Percentiles rank a stretch among this genome's conserved stretches.
Evolutionary conservation across 2,329 filamentous ascomycete species (phyloP).

Genomic region (Sporothrix schenckii): DNA sequence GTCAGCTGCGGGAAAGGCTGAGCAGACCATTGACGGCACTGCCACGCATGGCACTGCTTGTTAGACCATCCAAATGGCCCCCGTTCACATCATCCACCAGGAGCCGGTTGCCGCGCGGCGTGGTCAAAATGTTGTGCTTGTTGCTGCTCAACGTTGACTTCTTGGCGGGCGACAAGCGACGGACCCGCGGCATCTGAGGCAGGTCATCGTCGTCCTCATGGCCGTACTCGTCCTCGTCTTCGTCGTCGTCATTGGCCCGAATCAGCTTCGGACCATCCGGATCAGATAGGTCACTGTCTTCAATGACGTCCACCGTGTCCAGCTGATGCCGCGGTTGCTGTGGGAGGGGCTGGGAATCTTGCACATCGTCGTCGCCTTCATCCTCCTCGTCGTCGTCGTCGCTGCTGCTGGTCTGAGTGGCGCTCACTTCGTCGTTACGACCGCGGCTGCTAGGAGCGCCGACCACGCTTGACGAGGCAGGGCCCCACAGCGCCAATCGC

Average conservation of each 20-base stretch:
- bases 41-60: slow-evolving; percentile 53
- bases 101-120: slow-evolving; percentile 28
- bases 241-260: not conserved
- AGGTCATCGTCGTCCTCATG: slow-evolving; percentile 13
- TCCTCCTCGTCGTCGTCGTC: slow-evolving; percentile 10
- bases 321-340: slow-evolving; percentile 31
- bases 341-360: slow-evolving; percentile 19
- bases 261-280: slow-evolving; percentile 3
- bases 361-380: slow-evolving; percentile 6
- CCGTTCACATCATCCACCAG: slow-evolving; percentile 27
- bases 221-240: slow-evolving; percentile 9
- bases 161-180: slow-evolving; percentile 14
- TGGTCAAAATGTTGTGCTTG: slow-evolving; percentile 21
- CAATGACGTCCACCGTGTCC: slow-evolving; percentile 26
- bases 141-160: not conserved
- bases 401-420: slow-evolving; percentile 7
- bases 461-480: slow-evolving; percentile 14
- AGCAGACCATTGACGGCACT: slow-evolving; percentile 58
- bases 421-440: not conserved
- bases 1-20: slow-evolving; percentile 42
- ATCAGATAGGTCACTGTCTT: slow-evolving; percentile 33
- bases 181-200: slow-evolving; percentile 27
- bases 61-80: slow-evolving; percentile 41
- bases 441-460: not conserved
- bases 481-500: slow-evolving; percentile 27